Conservation (phyloP, 2,329 filamentous ascomycete genomes). For the Hyphodiscus sp. region DNA sequence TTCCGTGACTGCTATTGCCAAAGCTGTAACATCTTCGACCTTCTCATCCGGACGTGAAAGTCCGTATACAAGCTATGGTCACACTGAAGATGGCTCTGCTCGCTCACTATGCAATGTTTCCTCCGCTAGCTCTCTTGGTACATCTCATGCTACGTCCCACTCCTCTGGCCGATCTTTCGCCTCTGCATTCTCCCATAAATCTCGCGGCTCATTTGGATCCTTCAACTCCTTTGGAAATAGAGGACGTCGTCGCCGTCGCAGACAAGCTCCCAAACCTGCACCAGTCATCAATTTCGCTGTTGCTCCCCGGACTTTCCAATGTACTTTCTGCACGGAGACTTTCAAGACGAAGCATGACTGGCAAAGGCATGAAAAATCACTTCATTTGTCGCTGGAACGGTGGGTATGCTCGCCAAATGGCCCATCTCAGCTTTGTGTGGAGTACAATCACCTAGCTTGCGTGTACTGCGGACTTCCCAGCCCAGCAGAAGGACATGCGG, state of each 20-base stretch:
- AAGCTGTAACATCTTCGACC: constrained; percentile 48
- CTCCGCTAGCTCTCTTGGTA: constrained; percentile 53
- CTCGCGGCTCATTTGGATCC: constrained; percentile 45
- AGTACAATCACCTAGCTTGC: constrained; percentile 50
- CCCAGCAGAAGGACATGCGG: constrained; percentile 49
- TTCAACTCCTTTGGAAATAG: constrained; percentile 26
- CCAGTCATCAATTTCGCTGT: constrained; percentile 39
- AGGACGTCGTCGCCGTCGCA: constrained; percentile 26
- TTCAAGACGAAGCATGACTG: constrained; percentile 64
- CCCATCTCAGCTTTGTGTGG: constrained; percentile 47
- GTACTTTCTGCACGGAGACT: constrained; percentile 63
- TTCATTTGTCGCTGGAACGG: constrained; percentile 56
- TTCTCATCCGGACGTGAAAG: constrained; percentile 50
- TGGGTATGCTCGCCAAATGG: constrained; percentile 60
- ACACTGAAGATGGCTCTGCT: constrained; percentile 55
- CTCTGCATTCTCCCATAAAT: constrained; percentile 53
- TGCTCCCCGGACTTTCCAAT: constrained; percentile 45
- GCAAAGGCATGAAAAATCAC: constrained; percentile 64
- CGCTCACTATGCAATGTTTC: constrained; percentile 53
- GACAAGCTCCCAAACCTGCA: constrained; percentile 32
- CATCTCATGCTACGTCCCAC: constrained; percentile 54
- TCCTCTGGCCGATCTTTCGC: constrained; percentile 53
- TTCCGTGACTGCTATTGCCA: constrained; percentile 54
- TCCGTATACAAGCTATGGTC: constrained; percentile 46
- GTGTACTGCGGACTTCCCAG: constrained; percentile 53